Percentiles rank a stretch among this genome's conserved stretches.
Evolutionary conservation across 768 basidiomycete species (phyloP).

Genomic region (Pisolithus albus): DNA sequence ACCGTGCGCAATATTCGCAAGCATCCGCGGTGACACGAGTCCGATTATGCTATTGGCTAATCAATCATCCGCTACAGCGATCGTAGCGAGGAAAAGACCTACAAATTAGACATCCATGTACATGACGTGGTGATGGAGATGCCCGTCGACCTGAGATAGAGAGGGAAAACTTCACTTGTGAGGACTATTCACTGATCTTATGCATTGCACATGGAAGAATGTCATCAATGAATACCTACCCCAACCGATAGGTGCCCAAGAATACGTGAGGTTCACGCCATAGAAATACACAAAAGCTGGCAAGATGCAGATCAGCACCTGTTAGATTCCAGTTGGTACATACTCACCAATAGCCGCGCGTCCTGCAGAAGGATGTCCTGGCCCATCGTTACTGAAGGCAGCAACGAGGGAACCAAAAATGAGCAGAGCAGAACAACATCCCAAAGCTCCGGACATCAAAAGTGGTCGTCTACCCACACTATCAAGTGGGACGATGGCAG

Average conservation of each 20-base stretch:
- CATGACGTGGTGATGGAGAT: conserved; percentile 36
- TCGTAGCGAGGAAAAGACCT: not conserved
- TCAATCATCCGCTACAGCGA: not conserved
- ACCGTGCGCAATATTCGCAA: conserved; percentile 14
- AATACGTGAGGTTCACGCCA: conserved; percentile 29
- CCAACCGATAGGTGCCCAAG: conserved; percentile 28
- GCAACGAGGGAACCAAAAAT: conserved; percentile 25
- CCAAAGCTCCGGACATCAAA: conserved; percentile 34
- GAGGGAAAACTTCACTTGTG: conserved; percentile 36
- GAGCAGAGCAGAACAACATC: conserved; percentile 24
- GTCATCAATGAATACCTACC: conserved; percentile 8
- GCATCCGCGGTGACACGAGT: conserved; percentile 23
- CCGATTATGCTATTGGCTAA: conserved; percentile 18
- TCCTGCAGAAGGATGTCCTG: conserved; percentile 22
- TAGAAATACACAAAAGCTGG: conserved; percentile 36
- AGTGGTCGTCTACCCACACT: conserved; percentile 34
- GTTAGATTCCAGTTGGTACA: conserved; percentile 10
- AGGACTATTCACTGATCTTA: conserved; percentile 25
- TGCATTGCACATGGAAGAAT: conserved; percentile 3
- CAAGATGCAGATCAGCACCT: conserved; percentile 11
- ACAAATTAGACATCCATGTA: conserved; percentile 38
- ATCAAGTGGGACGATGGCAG: conserved; percentile 32
- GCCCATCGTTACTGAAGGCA: conserved; percentile 23
- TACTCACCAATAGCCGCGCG: conserved; percentile 24
- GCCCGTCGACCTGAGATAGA: conserved; percentile 35